Evolutionary conservation across 1,284 basidiomycete species (phyloP), one percentile per base, ranked within the genome.

Genomic region (Takashimella koratensis): DNA sequence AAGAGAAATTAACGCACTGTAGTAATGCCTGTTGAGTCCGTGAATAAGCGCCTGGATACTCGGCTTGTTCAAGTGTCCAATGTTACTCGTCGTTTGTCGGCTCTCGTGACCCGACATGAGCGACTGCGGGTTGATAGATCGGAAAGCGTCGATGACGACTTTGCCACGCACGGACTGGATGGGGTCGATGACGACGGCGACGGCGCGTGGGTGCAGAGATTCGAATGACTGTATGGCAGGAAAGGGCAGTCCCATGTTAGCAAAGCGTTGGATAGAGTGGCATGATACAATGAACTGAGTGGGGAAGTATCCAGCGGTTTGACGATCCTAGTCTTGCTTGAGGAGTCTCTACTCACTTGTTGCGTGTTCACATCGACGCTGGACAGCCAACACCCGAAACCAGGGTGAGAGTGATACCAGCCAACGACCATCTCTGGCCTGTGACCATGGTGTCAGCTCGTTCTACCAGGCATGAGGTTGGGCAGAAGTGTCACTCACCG

Each of bases 391-490:
- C 96, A 99, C 4, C 96, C 96, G 75, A 98, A 99, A 25, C 96
- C 96, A 51, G 96, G 96, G 80, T 99, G 96, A 46, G 96, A 98
- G 77, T 99, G 96, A 75, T 99, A 99, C 96, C 96, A 99, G 6
- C 96, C 96, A 0, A 99, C 96, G 10, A 98, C 96, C 85, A 89
- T 93, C 79, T 98, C 96, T 46, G 95, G 91, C 65, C 94, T 94
- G 68, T 24, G n/a, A 47, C 49, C 47, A 54, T n/a, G n/a, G n/a
- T n/a, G n/a, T n/a, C n/a, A n/a, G n/a, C n/a, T n/a, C n/a, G n/a
- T n/a, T n/a, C n/a, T n/a, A n/a, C n/a, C n/a, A n/a, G n/a, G n/a
- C n/a, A n/a, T n/a, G n/a, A n/a, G n/a, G 47, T 12, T 23, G 13
- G 3, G n/a, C 10, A 25, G 3, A 21, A 41, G 11, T 2, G 40